Evolutionary conservation across 345 rosid genomes (phyloP), one percentile per base, ranked within the genome.

Genomic region (Eutrema heterophyllum): DNA sequence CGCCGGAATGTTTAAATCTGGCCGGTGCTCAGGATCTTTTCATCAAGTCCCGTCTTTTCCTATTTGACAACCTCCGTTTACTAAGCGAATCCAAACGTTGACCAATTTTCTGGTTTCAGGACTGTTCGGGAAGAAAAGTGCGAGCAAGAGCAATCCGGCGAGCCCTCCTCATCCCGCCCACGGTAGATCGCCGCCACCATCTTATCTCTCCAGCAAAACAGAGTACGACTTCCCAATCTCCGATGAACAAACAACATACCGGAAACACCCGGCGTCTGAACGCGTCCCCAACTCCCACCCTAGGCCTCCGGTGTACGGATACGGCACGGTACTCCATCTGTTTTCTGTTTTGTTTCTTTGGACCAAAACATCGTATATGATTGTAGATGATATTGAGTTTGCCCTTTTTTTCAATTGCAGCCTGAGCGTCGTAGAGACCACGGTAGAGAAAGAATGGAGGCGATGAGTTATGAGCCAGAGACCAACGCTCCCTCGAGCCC

Each of bases 201-300:
- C 65, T 4, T 64, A 72, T 56, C 66, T 73, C 0, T 7, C 71
- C 44, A 73, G 55, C 66, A 46, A 65, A 11, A 74, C 67, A 0
- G 78, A 65, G 44, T 48, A 74, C 15, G 72, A 74, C 32, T 74
- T 67, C 49, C 72, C 67, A 3, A 3, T 39, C 35, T 16, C 59
- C 43, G 12, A 59, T 49, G 67, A 67, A 12, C 78, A 16, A 48
- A 66, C 45, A 67, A 18, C 50, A 7, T 52, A 75, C 57, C 45
- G 43, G 63, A 68, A 53, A 50, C 79, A 52, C n/a, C 79, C 79
- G 0, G 79, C 74, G 1, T 68, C 79, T 44, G 79, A 75, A 68
- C 79, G 74, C 33, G 15, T 75, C 58, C 74, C 79, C 16, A 76
- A 76, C 74, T 54, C 74, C 41, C 65, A 76, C 54, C 5, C 64